These are phyloP conservation scores for Blastomyces emzantsi DNA, from an alignment of 2,329 filamentous ascomycete species.

Conservation along the genomic window DNA sequence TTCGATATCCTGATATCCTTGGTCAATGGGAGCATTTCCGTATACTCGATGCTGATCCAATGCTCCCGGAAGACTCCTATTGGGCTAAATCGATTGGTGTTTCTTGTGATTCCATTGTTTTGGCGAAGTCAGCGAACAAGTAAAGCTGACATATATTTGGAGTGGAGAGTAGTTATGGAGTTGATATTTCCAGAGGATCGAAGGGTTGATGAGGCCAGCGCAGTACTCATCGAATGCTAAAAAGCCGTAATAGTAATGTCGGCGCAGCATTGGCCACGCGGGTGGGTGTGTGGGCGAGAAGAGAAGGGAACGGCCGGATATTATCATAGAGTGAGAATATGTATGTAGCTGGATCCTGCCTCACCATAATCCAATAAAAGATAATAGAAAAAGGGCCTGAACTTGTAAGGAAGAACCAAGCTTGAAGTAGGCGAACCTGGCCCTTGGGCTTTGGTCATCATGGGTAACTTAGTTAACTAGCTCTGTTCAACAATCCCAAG, in stretches of 20 bases:
- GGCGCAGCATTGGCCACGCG: not conserved
- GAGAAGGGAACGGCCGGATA: not conserved
- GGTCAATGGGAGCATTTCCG: not conserved
- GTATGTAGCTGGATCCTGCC: no score
- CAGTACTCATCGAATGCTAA: conserved; percentile 6
- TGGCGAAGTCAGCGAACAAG: no score
- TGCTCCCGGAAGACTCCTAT: not conserved
- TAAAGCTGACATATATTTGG: not conserved
- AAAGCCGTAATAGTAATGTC: not conserved
- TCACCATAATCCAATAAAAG: no score
- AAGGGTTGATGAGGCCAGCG: no score
- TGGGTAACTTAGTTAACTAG: not conserved
- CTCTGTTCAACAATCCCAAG: not conserved
- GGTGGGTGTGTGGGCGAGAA: no score
- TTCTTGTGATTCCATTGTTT: not conserved
- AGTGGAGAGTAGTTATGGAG: not conserved
- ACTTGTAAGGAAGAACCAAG: no score
- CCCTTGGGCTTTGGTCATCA: not conserved
- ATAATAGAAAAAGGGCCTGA: no score
- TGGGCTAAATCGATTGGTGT: not conserved
- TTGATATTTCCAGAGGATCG: not conserved
- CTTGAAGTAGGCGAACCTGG: no score
- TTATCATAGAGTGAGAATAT: no score
- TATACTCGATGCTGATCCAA: not conserved
- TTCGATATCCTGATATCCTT: not conserved